Conservation (phyloP, 1,139 yeast species). For the Suhomyces wounanorum region DNA sequence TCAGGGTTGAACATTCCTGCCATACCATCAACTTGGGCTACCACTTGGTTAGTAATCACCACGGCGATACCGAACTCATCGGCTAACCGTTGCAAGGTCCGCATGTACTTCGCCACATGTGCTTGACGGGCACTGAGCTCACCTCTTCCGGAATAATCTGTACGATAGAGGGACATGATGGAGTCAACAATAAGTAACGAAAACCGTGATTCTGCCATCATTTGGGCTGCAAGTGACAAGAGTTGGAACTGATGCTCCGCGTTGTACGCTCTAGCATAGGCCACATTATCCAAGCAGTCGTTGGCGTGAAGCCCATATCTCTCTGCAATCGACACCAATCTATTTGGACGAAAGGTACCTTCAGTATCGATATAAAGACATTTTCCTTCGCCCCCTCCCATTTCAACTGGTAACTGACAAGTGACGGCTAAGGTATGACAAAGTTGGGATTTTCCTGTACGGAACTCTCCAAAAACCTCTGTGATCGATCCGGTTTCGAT, state of each 20-base stretch:
- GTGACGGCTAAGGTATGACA: constrained; percentile 97
- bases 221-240: constrained; percentile 85
- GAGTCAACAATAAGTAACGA: constrained; percentile 86
- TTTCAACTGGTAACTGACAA: constrained; percentile 93
- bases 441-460: constrained; percentile 96
- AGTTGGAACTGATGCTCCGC: constrained; percentile 94
- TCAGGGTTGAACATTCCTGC: constrained; percentile 85
- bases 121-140: constrained; percentile 94
- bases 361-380: constrained; percentile 96
- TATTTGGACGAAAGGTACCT: constrained; percentile 91
- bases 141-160: constrained; percentile 95
- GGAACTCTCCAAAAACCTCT: constrained; percentile 94
- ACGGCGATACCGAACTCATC: constrained; percentile 99
- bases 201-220: constrained; percentile 94
- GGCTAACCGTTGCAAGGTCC: constrained; percentile 87
- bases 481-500: constrained; percentile 97
- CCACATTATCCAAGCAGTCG: constrained; percentile 93
- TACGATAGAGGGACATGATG: constrained; percentile 93
- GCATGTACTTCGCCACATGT: constrained; percentile 91
- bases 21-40: constrained; percentile 95
- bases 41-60: constrained; percentile 97
- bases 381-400: constrained; percentile 99
- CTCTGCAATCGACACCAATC: constrained; percentile 87
- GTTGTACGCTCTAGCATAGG: constrained; percentile 95
- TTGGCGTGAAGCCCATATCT: constrained; percentile 93